A percentile compares a stretch with the other conserved stretches of the same genome.
Conservation (phyloP, 257 asterid species). For the Misopates orontium region DNA sequence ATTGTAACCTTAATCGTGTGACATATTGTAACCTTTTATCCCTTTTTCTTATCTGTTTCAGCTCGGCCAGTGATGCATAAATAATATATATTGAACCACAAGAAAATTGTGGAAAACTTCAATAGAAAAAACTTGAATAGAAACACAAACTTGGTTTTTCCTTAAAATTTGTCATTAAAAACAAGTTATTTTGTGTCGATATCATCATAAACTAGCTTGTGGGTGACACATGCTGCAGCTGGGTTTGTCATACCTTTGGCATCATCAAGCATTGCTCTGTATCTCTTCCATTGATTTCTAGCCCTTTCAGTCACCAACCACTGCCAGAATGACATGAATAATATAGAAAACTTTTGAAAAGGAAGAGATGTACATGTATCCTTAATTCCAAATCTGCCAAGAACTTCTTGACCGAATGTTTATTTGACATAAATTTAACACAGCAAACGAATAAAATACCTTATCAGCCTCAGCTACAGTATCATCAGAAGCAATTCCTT, state of each 20-base stretch:
- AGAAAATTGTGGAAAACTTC: no score
- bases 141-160: no score
- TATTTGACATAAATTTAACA: background rate
- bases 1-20: background rate
- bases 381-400: constrained; percentile 2
- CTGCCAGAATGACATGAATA: constrained; percentile 43
- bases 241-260: constrained; percentile 46
- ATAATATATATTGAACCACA: background rate
- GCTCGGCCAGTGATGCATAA: background rate
- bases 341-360: constrained; percentile 15
- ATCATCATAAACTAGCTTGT: background rate
- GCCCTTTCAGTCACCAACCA: constrained; percentile 91
- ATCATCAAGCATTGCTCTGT: constrained; percentile 72
- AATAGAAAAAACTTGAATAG: no score
- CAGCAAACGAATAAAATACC: constrained; percentile 42
- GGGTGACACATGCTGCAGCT: constrained; percentile 33
- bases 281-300: constrained; percentile 72
- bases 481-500: constrained; percentile 52
- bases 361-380: background rate
- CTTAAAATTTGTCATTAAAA: no score
- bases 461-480: constrained; percentile 47
- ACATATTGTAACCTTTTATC: background rate
- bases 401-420: constrained; percentile 9
- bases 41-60: background rate
- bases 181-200: no score